phyloP scores from a whole-genome alignment of 2,329 filamentous ascomycete species.

The Xylaria sp. region DNA sequence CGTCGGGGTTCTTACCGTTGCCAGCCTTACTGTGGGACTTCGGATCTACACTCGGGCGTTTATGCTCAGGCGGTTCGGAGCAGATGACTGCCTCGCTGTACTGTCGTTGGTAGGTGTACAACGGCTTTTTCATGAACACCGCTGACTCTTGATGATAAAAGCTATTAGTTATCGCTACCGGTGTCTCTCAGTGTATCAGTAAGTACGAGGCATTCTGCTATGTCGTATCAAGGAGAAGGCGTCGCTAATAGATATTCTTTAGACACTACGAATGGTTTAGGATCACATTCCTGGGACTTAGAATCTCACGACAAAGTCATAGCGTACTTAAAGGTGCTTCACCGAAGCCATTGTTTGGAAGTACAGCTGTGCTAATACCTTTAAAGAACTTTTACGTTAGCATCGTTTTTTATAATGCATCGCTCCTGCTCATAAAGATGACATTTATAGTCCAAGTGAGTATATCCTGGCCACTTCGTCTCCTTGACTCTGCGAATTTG shows the following conservation, averaged over 20 bases:
- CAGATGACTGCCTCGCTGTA: neutral
- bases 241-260: neutral
- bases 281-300: neutral
- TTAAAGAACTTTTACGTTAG: neutral
- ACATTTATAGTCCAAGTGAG: neutral
- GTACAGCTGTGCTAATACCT: neutral
- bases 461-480: neutral
- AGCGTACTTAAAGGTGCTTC: neutral
- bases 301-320: neutral
- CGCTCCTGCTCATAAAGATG: neutral
- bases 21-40: neutral
- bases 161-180: neutral
- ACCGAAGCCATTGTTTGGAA: neutral
- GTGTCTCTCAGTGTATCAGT: neutral
- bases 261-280: neutral
- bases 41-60: neutral
- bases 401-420: neutral
- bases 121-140: slow-evolving; percentile 30
- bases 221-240: neutral
- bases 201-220: neutral
- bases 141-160: slow-evolving; percentile 50
- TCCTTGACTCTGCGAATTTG: neutral
- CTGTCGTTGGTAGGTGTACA: slow-evolving; percentile 49
- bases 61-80: neutral
- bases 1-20: neutral